Conservation (phyloP, 257 asterid genomes). For the Fraxinus cuspidata region DNA sequence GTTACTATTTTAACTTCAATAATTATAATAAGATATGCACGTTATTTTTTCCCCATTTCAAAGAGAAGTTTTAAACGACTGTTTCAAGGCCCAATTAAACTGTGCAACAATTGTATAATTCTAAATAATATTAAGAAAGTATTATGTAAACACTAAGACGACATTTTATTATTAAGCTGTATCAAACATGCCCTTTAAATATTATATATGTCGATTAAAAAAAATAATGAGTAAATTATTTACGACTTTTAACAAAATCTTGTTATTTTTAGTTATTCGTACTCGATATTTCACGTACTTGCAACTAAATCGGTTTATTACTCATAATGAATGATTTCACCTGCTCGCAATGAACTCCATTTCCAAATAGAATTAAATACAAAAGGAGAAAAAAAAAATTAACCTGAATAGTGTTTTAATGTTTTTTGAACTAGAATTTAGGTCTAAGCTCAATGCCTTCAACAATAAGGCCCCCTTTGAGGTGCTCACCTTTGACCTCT, state of each 20-base stretch:
- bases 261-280: not conserved
- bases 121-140: too few species aligned
- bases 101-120: too few species aligned
- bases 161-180: not conserved
- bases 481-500: slow-evolving; percentile 64
- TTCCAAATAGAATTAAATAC: not conserved
- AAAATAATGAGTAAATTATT: not conserved
- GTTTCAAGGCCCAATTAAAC: too few species aligned
- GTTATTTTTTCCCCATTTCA: too few species aligned
- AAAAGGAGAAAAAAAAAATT: not conserved
- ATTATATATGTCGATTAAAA: not conserved
- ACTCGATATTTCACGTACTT: not conserved
- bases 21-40: too few species aligned
- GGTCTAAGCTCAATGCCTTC: slow-evolving; percentile 89
- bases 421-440: slow-evolving; percentile 17
- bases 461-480: slow-evolving; percentile 70
- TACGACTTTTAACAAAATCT: not conserved
- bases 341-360: not conserved
- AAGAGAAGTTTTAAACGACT: too few species aligned
- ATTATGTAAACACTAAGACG: too few species aligned
- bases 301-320: not conserved
- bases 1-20: too few species aligned
- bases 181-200: not conserved
- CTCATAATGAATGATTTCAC: not conserved
- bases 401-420: not conserved